Evolutionary conservation across 345 rosid species (phyloP).

Genomic region (Bretschneidera sinensis): DNA sequence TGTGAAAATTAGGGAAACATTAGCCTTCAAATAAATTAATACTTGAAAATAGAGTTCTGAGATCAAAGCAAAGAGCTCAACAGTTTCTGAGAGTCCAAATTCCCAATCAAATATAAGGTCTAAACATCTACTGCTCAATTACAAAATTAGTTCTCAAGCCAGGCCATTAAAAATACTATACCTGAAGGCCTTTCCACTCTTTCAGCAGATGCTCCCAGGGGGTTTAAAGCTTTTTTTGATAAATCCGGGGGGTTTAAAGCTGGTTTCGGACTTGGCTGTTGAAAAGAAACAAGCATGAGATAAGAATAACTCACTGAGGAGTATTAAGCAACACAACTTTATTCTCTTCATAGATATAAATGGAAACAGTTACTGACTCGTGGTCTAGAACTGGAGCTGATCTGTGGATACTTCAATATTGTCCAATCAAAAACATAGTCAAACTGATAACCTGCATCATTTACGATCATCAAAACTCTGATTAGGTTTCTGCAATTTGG

Average conservation of each 20-base stretch:
- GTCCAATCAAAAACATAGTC: slow-evolving; percentile 98
- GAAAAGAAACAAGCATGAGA: background rate
- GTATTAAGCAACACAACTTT: background rate
- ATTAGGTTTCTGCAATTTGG: background rate
- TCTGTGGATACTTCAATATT: slow-evolving; percentile 77
- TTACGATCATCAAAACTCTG: slow-evolving; percentile 13
- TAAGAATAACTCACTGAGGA: background rate
- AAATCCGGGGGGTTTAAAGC: slow-evolving; percentile 51
- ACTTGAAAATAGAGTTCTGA: background rate
- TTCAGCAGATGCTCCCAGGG: slow-evolving; percentile 63
- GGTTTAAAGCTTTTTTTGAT: slow-evolving; percentile 48
- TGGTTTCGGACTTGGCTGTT: slow-evolving; percentile 53
- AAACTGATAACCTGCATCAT: slow-evolving; percentile 72
- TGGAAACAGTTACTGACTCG: slow-evolving; percentile 41
- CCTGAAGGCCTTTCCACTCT: slow-evolving; percentile 77
- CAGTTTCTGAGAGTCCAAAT: no score
- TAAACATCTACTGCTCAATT: slow-evolving; percentile 9
- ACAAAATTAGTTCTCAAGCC: slow-evolving; percentile 1
- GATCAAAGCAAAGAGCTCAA: background rate
- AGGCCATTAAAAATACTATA: slow-evolving; percentile 21
- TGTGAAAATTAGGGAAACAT: background rate
- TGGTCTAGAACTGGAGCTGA: slow-evolving; percentile 69
- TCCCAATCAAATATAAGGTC: no score
- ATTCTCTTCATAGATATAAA: background rate
- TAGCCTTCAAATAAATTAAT: slow-evolving; percentile 1